Conservation (phyloP, 2,329 filamentous ascomycete genomes). For the Lachnellula arida region DNA sequence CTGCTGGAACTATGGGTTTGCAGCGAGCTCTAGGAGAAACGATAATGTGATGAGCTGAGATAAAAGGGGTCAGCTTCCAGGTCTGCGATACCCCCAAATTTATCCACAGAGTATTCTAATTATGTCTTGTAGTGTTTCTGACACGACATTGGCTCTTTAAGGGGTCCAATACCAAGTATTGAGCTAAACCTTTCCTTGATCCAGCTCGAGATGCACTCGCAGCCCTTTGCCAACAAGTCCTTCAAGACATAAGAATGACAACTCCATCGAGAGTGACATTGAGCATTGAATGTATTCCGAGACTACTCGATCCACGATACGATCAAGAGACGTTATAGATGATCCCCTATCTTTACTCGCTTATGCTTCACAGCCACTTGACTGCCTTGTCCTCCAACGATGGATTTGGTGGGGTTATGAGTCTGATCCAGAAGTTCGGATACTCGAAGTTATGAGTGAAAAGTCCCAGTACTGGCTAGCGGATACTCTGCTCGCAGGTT, state of each 20-base stretch:
- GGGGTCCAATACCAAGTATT: slow-evolving; percentile 66
- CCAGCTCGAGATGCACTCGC: slow-evolving; percentile 64
- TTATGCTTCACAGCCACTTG: slow-evolving; percentile 56
- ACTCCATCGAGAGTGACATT: slow-evolving; percentile 65
- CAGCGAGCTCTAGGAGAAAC: slow-evolving; percentile 68
- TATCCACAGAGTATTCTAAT: neutral
- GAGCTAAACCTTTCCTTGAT: slow-evolving; percentile 70
- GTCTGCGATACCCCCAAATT: slow-evolving; percentile 29
- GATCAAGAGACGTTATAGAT: slow-evolving; percentile 68
- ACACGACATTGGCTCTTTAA: slow-evolving; percentile 72
- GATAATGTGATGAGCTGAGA: slow-evolving; percentile 73
- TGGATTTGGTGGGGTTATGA: slow-evolving; percentile 75
- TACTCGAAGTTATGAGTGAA: slow-evolving; percentile 51
- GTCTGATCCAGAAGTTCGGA: slow-evolving; percentile 62
- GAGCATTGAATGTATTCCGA: slow-evolving; percentile 75
- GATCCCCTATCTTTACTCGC: slow-evolving; percentile 66
- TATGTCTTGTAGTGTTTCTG: slow-evolving; percentile 50
- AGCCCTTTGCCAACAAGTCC: slow-evolving; percentile 72
- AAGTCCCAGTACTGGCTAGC: slow-evolving; percentile 73
- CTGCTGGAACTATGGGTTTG: slow-evolving; percentile 64
- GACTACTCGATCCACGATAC: slow-evolving; percentile 57
- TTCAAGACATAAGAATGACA: slow-evolving; percentile 69
- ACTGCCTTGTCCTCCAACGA: slow-evolving; percentile 60
- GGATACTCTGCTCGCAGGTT: slow-evolving; percentile 59
- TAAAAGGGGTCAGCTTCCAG: slow-evolving; percentile 64